A percentile compares a stretch with the other conserved stretches of the same genome.
These are phyloP conservation scores for Solanum lycopersicoides DNA, from an alignment of 257 asterid species.

Conservation along the genomic window DNA sequence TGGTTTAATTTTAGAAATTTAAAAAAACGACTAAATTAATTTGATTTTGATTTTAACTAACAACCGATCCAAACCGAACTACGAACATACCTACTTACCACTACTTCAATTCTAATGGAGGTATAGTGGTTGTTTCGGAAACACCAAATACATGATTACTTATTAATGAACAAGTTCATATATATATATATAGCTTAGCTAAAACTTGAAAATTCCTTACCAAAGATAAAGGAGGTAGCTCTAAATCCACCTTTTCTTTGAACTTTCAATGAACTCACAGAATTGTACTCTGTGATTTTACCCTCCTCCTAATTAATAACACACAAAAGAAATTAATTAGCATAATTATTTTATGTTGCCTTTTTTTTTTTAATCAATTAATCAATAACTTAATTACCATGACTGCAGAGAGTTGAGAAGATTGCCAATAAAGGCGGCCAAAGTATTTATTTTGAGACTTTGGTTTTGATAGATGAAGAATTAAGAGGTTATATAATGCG, in stretches of 20 bases:
- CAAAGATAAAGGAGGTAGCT: conserved; percentile 64
- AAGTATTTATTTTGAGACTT: not conserved
- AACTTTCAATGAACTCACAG: not conserved
- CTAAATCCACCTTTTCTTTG: conserved; percentile 60
- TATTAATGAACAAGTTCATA: not conserved
- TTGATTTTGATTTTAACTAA: too few relatives aligned
- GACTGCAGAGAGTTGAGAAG: not conserved
- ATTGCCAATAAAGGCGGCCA: not conserved
- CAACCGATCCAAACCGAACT: too few relatives aligned
- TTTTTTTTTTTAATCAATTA: not conserved
- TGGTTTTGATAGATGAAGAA: not conserved
- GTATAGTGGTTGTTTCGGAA: too few relatives aligned
- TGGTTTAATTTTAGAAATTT: too few relatives aligned
- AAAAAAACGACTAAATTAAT: too few relatives aligned
- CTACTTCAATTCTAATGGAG: too few relatives aligned
- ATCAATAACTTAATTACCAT: conserved; percentile 9
- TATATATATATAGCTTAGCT: not conserved
- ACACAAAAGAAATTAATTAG: not conserved
- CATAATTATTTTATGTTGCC: not conserved
- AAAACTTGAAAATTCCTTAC: conserved; percentile 9
- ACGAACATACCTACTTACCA: too few relatives aligned
- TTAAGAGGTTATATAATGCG: not conserved
- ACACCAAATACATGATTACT: too few relatives aligned
- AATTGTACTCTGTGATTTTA: conserved; percentile 10
- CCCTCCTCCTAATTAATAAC: conserved; percentile 36